Conservation (phyloP, 208 protist species). For the Trypanosoma rangeli region DNA sequence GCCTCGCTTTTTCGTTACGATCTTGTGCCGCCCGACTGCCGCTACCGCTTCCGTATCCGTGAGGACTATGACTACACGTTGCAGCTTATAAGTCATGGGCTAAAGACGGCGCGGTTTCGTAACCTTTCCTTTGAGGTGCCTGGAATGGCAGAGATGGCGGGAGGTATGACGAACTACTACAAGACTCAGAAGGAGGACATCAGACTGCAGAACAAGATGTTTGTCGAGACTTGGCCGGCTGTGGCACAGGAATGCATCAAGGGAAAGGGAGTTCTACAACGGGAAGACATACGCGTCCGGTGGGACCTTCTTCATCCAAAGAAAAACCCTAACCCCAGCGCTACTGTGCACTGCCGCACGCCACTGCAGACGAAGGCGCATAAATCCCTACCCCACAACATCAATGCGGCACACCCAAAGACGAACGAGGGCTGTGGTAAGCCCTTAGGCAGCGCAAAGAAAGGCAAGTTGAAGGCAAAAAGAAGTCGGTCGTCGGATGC, state of each 20-base stretch:
- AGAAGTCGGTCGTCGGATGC: background rate
- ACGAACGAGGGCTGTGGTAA: background rate
- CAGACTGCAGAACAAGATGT: constrained; percentile 59
- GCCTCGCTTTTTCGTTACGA: constrained; percentile 78
- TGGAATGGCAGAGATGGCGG: constrained; percentile 74
- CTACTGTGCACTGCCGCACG: constrained; percentile 50
- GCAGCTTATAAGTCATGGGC: constrained; percentile 75
- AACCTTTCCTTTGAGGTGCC: constrained; percentile 83
- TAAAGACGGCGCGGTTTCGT: constrained; percentile 77
- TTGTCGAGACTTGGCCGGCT: constrained; percentile 68
- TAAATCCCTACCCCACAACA: background rate
- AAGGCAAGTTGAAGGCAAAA: background rate
- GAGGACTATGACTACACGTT: constrained; percentile 92
- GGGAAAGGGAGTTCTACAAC: constrained; percentile 51
- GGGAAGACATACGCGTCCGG: constrained; percentile 75
- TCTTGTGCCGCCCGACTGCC: constrained; percentile 41
- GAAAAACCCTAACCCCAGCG: constrained; percentile 49
- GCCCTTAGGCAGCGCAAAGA: background rate
- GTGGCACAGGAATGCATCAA: constrained; percentile 79
- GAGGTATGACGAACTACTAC: constrained; percentile 92
- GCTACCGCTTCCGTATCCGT: constrained; percentile 80
- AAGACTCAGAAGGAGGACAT: constrained; percentile 68
- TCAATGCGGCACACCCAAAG: background rate
- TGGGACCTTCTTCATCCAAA: constrained; percentile 73
- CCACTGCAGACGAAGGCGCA: constrained; percentile 29